Conservation (phyloP, 1,139 yeast species). For the Candida sanyaensis region DNA sequence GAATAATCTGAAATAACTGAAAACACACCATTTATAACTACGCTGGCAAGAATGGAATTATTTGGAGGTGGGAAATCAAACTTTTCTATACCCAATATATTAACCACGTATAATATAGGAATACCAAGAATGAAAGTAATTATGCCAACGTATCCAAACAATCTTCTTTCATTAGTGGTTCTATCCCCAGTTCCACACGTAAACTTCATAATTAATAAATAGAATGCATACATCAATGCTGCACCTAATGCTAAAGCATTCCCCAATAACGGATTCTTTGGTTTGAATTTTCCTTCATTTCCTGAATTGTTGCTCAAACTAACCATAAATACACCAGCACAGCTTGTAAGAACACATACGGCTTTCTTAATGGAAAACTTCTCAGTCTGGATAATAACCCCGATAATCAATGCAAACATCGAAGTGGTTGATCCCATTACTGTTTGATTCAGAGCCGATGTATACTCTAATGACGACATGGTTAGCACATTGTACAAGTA, state of each 20-base stretch:
- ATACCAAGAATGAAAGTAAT: slow-evolving; percentile 38
- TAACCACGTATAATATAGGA: slow-evolving; percentile 37
- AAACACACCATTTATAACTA: slow-evolving; percentile 44
- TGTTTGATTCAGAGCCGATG: slow-evolving; percentile 56
- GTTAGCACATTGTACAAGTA: slow-evolving; percentile 40
- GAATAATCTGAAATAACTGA: slow-evolving; percentile 52
- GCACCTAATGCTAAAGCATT: slow-evolving; percentile 47
- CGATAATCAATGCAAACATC: slow-evolving; percentile 50
- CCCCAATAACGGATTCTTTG: slow-evolving; percentile 46
- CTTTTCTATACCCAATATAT: slow-evolving; percentile 37
- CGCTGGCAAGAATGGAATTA: slow-evolving; percentile 29
- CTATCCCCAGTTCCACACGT: slow-evolving; percentile 46
- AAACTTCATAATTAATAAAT: slow-evolving; percentile 44
- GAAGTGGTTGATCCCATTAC: slow-evolving; percentile 55
- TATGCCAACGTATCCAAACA: slow-evolving; percentile 52
- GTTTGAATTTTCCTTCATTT: slow-evolving; percentile 25
- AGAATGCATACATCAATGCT: slow-evolving; percentile 50
- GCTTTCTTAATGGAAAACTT: slow-evolving; percentile 42
- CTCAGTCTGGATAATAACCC: slow-evolving; percentile 42
- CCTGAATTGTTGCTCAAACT: slow-evolving; percentile 35
- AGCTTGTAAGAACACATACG: slow-evolving; percentile 45
- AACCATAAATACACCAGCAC: slow-evolving; percentile 49
- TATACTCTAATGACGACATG: slow-evolving; percentile 45
- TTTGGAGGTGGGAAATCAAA: slow-evolving; percentile 47
- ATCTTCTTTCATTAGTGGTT: slow-evolving; percentile 46